phyloP scores from a whole-genome alignment of 2,329 filamentous ascomycete species.

The Colletotrichum sp. region DNA sequence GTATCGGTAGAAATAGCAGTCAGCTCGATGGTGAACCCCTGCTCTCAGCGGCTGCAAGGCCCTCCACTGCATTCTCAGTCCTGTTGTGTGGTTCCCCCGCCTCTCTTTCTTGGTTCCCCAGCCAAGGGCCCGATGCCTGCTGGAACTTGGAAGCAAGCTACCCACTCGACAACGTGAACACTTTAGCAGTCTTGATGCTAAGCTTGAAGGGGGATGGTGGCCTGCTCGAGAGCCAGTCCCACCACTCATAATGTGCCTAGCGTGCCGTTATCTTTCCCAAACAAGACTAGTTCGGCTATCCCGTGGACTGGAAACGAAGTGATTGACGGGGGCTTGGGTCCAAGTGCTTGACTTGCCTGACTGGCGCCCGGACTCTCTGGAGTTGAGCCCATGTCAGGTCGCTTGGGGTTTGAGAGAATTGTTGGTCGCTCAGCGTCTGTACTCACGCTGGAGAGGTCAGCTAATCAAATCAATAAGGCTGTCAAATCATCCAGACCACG shows the following conservation, averaged over 20 bases:
- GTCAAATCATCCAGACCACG: not conserved
- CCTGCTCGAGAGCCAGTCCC: not conserved
- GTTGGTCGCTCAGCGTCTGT: not conserved
- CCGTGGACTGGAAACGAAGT: slow-evolving; percentile 1
- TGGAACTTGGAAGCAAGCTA: not conserved
- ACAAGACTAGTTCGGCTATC: not conserved
- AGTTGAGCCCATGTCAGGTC: not conserved
- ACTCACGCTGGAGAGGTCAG: not conserved
- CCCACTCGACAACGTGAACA: not conserved
- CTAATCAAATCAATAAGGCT: not conserved
- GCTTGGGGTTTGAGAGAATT: not conserved
- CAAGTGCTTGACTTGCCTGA: not conserved
- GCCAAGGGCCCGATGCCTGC: not conserved
- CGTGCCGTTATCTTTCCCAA: not conserved
- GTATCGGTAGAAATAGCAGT: not conserved
- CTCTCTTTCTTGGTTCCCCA: not conserved
- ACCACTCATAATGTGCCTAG: not conserved
- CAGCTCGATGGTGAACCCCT: not conserved
- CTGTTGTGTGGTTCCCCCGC: not conserved
- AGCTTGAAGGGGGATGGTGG: not conserved
- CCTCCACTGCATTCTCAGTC: not conserved
- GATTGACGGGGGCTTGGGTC: not conserved
- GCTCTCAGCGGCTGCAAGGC: not conserved
- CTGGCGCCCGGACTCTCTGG: not conserved
- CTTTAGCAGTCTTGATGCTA: not conserved